Base-by-base conservation (phyloP, 2,329 filamentous ascomycete genomes). In the Akanthomyces lecanii region DNA sequence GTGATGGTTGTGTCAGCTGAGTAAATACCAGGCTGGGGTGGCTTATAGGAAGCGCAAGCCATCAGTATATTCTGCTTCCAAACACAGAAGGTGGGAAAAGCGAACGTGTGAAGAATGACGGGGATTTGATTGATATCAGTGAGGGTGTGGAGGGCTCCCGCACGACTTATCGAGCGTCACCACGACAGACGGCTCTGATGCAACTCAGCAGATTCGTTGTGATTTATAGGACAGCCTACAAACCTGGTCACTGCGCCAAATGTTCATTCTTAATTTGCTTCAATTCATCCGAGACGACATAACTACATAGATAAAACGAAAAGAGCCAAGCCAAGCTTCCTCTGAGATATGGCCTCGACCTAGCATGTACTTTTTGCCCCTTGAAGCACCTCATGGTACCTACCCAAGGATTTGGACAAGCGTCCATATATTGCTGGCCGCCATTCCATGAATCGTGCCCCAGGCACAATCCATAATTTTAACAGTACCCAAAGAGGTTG, bases 391-490 rank as follows among this genome's bases (percentile, higher is more conserved):
- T 48, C 63, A 63, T 65, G 66, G 66, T 65, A 64, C 70, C 68
- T 69, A 70, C 66, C 66, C 58, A 65, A 65, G 65, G 68, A 66
- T 69, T 65, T 65, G 69, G 66, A 66, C 69, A 71, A 67, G 67
- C 65, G 52, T 68, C 69, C 69, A 66, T 66, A 66, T 72, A 72
- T 69, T 67, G 67, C 68, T 69, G 74, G 66, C 67, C 74, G 70
- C 74, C 74, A 74, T 73, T 76, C 77, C 75, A 76, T 76, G 69
- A 73, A 69, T 68, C 70, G 74, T 72, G 75, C 74, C 74, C 75
- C 72, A 71, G 77, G 75, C 78, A 77, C 74, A 71, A 75, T 73
- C 73, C 73, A 71, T 72, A 74, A 75, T 75, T 81, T 76, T 77
- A 78, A 80, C 36, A 73, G 73, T 74, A 73, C 72, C 71, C 73